These are phyloP conservation scores for Berberis thunbergii DNA, from an alignment of 164 flowering plant species.

Conservation along the genomic window DNA sequence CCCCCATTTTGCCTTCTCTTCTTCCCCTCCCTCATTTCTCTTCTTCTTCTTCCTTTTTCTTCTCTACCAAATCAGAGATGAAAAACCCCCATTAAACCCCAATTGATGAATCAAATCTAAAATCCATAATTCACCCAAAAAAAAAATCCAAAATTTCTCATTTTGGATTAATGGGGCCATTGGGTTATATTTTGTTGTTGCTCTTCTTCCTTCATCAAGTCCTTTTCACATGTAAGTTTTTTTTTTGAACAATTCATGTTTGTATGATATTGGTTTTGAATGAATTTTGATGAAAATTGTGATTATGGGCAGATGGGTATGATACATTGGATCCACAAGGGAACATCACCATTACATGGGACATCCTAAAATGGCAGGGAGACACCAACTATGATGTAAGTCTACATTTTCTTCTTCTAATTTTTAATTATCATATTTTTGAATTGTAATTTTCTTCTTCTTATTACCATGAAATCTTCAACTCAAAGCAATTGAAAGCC, in stretches of 20 bases:
- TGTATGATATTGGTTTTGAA: background rate
- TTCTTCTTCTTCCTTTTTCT: background rate
- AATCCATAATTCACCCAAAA: no score
- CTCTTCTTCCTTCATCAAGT: background rate
- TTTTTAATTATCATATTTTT: background rate
- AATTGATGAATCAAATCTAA: background rate
- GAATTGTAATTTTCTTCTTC: background rate
- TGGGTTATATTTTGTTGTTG: background rate
- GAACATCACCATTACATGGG: conserved; percentile 68
- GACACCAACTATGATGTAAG: conserved; percentile 35
- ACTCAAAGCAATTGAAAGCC: background rate
- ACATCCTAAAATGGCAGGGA: conserved; percentile 25
- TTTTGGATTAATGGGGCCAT: no score
- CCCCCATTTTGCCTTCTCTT: background rate
- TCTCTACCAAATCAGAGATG: background rate
- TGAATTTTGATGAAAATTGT: background rate
- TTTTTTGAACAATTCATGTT: background rate
- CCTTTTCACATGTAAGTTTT: conserved; percentile 3
- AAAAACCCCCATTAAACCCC: background rate
- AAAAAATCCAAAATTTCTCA: no score
- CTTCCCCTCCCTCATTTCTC: background rate
- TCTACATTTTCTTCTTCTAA: background rate
- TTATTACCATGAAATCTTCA: no score
- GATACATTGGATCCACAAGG: conserved; percentile 65
- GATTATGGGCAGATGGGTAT: conserved; percentile 45